These are phyloP conservation scores for Corynespora cassiicola DNA, from an alignment of 2,329 filamentous ascomycete species.

Conservation along the genomic window DNA sequence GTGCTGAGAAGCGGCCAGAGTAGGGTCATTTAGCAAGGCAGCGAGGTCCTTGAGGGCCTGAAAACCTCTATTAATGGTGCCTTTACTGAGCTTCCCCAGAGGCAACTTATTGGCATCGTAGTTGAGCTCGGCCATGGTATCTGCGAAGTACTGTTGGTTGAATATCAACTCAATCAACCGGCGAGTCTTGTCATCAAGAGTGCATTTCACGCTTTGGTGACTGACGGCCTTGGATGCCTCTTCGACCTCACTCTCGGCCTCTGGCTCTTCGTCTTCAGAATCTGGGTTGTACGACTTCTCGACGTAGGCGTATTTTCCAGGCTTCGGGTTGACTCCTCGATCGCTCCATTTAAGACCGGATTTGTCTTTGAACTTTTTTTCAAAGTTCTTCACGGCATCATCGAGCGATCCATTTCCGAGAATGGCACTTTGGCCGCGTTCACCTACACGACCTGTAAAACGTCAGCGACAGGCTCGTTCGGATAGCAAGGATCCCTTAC, in stretches of 20 bases:
- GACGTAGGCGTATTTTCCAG: conserved; percentile 77
- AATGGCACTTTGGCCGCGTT: conserved; percentile 53
- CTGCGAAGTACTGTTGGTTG: conserved; percentile 74
- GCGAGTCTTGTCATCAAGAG: conserved; percentile 66
- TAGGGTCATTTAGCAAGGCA: conserved; percentile 65
- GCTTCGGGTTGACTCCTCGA: conserved; percentile 62
- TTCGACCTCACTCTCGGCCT: conserved; percentile 42
- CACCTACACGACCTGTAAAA: conserved; percentile 75
- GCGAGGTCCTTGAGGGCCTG: conserved; percentile 78
- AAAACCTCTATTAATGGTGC: conserved; percentile 77
- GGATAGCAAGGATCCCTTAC: no score
- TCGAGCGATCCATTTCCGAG: conserved; percentile 48
- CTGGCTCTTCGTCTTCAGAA: conserved; percentile 59
- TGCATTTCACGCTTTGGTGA: conserved; percentile 52
- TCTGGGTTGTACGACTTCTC: conserved; percentile 79
- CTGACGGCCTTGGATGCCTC: conserved; percentile 29
- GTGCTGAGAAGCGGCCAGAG: conserved; percentile 52
- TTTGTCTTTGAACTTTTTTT: conserved; percentile 65
- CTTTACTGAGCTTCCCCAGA: conserved; percentile 82
- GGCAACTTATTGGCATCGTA: conserved; percentile 81
- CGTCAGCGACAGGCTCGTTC: no score
- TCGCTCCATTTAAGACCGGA: conserved; percentile 60
- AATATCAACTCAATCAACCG: conserved; percentile 82
- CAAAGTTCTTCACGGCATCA: conserved; percentile 53
- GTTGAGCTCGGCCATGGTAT: conserved; percentile 70